phyloP scores from a whole-genome alignment of 2,329 filamentous ascomycete genomes.

The Colletotrichum lindemuthianum region DNA sequence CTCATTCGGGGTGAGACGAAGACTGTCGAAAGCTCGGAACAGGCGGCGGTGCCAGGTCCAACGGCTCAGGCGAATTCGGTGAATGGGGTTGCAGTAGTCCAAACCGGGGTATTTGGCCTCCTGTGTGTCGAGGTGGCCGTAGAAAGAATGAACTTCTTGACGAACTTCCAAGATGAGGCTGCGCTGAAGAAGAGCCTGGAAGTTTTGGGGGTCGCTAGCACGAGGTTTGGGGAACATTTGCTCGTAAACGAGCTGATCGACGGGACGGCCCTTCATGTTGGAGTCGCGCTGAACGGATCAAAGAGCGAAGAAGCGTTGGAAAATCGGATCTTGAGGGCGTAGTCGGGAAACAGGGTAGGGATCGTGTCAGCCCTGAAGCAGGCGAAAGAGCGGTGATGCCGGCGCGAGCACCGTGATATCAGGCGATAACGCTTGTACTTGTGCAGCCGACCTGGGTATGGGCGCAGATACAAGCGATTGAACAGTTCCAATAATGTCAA shows the following conservation, averaged over 20 bases:
- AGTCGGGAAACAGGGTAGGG: neutral
- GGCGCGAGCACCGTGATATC: neutral
- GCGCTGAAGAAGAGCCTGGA: constrained; percentile 75
- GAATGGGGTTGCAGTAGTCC: constrained; percentile 78
- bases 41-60: constrained; percentile 81
- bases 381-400: neutral
- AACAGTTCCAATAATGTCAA: no score
- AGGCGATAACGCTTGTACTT: no score
- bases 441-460: no score
- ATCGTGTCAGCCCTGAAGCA: neutral
- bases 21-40: constrained; percentile 78
- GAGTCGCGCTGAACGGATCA: neutral
- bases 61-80: constrained; percentile 80
- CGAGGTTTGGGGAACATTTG: constrained; percentile 77
- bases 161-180: constrained; percentile 81
- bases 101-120: constrained; percentile 86
- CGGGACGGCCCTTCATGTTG: constrained; percentile 75
- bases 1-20: constrained; percentile 75
- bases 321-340: neutral
- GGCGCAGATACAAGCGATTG: no score
- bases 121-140: constrained; percentile 80
- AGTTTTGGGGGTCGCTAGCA: constrained; percentile 75
- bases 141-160: constrained; percentile 81
- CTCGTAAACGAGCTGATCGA: constrained; percentile 80
- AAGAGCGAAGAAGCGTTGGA: neutral